Base-by-base conservation (phyloP, 2,329 filamentous ascomycete genomes). In the Fusarium sp. region DNA sequence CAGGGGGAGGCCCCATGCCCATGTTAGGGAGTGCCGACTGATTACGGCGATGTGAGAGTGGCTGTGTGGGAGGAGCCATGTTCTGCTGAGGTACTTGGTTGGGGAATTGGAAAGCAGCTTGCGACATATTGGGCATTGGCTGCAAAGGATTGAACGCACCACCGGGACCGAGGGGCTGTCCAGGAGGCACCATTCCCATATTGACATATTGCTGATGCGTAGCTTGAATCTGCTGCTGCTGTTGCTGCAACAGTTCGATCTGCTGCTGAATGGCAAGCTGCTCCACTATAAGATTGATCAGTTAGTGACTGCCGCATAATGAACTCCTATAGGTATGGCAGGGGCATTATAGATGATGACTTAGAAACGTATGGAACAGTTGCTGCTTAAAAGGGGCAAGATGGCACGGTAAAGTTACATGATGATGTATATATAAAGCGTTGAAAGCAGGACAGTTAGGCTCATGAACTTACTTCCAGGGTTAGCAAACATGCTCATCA, bases 171-270 rank as follows among this genome's bases (percentile, higher is more conserved):
- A 98, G 87, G 73, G 82, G 77, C 85, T 98, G 95, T 79, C 93
- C 92, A 59, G 93, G 92, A 76, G 93, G 92, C 78, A 98, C 91
- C 89, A 98, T 95, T 82, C 94, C 94, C 93, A 98, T 95, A 83
- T 96, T 97, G 79, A 97, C 92, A 86, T 97, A 98, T 85, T 98
- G 95, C 85, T 98, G 95, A 80, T 98, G 95, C 73, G 94, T 96
- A 78, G 94, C 94, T 84, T 97, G 94, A 80, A 98, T 97, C 82
- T 98, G 95, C 83, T 98, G 95, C 82, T 98, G 96, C 83, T 98
- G 96, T 83, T 97, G 95, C 86, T 98, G 95, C 80, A 98, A 89
- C 81, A 97, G 89, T 85, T 98, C 95, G 80, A 98, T 98, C 85
- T 98, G 95, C 86, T 98, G 95, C 86, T 97, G 95, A 82, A 98